phyloP scores from a whole-genome alignment of 345 rosid genomes.

The Euclidium syriacum region DNA sequence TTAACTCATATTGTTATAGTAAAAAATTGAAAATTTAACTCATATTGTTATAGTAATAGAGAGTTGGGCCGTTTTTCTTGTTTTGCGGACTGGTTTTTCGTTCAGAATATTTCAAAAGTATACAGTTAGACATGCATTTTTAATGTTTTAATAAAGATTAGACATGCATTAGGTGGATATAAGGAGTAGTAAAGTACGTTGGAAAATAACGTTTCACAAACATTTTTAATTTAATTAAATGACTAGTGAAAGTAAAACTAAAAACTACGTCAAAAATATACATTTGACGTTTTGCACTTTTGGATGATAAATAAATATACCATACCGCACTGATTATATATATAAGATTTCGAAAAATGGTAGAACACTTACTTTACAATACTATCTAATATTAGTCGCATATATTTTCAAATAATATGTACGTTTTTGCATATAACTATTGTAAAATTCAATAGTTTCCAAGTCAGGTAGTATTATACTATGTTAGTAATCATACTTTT shows the following conservation, averaged over 20 bases:
- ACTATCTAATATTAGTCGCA: no score
- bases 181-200: no score
- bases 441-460: not conserved
- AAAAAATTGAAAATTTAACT: no score
- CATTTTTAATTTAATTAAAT: not conserved
- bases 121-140: not conserved
- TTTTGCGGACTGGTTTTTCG: not conserved
- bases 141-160: no score
- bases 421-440: not conserved
- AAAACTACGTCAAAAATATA: no score
- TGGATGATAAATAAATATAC: not conserved
- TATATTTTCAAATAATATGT: not conserved
- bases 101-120: not conserved
- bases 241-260: not conserved
- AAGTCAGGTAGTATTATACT: no score
- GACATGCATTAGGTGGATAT: slow-evolving; percentile 9
- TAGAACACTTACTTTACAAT: no score
- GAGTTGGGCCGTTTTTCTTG: slow-evolving; percentile 1
- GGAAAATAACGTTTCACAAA: not conserved
- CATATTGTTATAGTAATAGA: not conserved
- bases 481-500: no score
- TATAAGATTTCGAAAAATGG: no score
- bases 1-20: not conserved
- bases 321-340: no score
- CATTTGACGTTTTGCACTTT: not conserved